phyloP scores from a whole-genome alignment of 2,329 filamentous ascomycete genomes.

The Hirsutella rhossiliensis region DNA sequence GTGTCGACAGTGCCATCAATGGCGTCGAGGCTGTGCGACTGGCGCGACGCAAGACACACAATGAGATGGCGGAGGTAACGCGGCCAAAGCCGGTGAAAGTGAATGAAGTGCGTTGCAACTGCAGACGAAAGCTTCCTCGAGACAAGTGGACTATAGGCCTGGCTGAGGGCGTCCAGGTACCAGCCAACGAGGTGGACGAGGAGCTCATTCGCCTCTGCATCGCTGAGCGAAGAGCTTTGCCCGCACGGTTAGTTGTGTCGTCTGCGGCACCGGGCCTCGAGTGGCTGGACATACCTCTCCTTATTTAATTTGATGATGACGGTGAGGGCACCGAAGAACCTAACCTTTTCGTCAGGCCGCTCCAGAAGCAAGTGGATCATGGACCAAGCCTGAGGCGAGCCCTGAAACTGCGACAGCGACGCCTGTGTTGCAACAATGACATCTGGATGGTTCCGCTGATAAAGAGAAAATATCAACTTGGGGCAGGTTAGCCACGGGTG shows the following conservation, averaged over 20 bases:
- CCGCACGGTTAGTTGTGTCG: neutral
- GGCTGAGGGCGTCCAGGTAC: slow-evolving; percentile 42
- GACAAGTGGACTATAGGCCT: slow-evolving; percentile 46
- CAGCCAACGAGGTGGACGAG: slow-evolving; percentile 50
- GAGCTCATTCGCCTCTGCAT: slow-evolving; percentile 45
- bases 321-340: slow-evolving; percentile 87
- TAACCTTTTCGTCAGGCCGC: slow-evolving; percentile 59
- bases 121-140: slow-evolving; percentile 67
- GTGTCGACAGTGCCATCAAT: slow-evolving; percentile 23
- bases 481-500: neutral
- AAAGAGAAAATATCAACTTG: slow-evolving; percentile 39
- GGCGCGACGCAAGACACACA: slow-evolving; percentile 35
- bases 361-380: slow-evolving; percentile 66
- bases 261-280: neutral
- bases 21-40: slow-evolving; percentile 9
- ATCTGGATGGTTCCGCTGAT: slow-evolving; percentile 36
- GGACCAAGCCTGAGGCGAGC: slow-evolving; percentile 71
- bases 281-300: slow-evolving; percentile 48
- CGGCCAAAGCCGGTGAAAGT: slow-evolving; percentile 57
- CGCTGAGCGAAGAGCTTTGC: slow-evolving; percentile 35
- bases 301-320: slow-evolving; percentile 90
- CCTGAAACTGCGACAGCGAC: slow-evolving; percentile 66
- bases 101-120: slow-evolving; percentile 62
- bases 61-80: slow-evolving; percentile 48
- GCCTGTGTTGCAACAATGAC: slow-evolving; percentile 49